Evolutionary conservation across 345 rosid species (phyloP).

Genomic region (Euphorbia peplus): DNA sequence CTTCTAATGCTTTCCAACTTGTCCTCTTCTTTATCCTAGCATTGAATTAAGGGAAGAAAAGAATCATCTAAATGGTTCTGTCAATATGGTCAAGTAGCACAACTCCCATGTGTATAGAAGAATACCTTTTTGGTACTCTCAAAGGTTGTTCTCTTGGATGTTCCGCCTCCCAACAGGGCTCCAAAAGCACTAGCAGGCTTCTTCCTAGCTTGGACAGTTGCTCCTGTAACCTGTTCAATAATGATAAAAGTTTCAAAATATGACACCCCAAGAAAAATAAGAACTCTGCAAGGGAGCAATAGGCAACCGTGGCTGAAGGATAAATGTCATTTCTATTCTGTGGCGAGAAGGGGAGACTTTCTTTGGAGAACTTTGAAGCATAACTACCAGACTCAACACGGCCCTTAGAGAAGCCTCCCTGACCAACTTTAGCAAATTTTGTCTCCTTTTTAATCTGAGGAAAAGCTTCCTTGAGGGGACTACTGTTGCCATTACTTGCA

Average conservation of each 20-base stretch:
- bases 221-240: slow-evolving; percentile 46
- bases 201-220: slow-evolving; percentile 51
- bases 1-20: slow-evolving; percentile 61
- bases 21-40: slow-evolving; percentile 50
- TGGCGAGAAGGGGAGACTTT: slow-evolving; percentile 14
- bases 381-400: slow-evolving; percentile 17
- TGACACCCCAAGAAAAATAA: neutral
- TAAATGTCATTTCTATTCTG: slow-evolving; percentile 22
- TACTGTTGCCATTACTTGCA: slow-evolving; percentile 9
- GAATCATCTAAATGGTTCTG: neutral
- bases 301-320: slow-evolving; percentile 39
- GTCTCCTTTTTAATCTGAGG: slow-evolving; percentile 20
- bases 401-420: slow-evolving; percentile 13
- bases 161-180: slow-evolving; percentile 43
- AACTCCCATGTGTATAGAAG: neutral
- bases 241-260: slow-evolving; percentile 17
- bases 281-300: slow-evolving; percentile 9
- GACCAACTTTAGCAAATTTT: slow-evolving; percentile 4
- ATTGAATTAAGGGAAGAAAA: neutral
- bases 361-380: slow-evolving; percentile 12
- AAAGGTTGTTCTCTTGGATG: slow-evolving; percentile 46
- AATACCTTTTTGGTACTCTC: slow-evolving; percentile 46
- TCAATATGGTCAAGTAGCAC: neutral
- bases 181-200: slow-evolving; percentile 59
- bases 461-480: slow-evolving; percentile 9